phyloP scores from a whole-genome alignment of 768 basidiomycete species.

The Amanita muscaria region DNA sequence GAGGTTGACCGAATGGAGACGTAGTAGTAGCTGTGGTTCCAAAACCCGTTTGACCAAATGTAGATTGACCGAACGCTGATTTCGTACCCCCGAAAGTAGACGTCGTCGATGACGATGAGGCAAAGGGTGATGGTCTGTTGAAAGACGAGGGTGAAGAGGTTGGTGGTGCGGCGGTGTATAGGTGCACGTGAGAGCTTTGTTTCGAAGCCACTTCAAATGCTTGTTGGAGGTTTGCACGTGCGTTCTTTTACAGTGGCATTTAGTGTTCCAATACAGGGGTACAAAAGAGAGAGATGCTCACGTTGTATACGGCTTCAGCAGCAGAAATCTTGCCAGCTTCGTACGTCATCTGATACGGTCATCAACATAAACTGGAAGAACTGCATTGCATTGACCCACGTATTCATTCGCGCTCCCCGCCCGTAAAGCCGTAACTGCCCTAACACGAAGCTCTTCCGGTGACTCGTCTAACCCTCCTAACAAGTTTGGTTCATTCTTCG shows the following conservation, averaged over 20 bases:
- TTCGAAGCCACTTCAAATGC: conserved; percentile 45
- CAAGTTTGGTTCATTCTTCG: conserved; percentile 63
- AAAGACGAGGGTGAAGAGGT: conserved; percentile 20
- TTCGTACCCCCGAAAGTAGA: conserved; percentile 25
- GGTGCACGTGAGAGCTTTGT: too few species aligned
- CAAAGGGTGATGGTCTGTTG: conserved; percentile 15
- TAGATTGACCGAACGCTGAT: conserved; percentile 24
- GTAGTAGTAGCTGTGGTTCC: conserved; percentile 18
- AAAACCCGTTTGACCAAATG: conserved; percentile 29
- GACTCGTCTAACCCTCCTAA: conserved; percentile 63
- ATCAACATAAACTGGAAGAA: not conserved
- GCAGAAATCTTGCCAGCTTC: conserved; percentile 47
- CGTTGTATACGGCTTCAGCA: conserved; percentile 40
- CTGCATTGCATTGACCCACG: conserved; percentile 34
- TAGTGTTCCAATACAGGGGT: not conserved
- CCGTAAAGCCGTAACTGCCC: conserved; percentile 46
- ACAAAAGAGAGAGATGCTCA: conserved; percentile 16
- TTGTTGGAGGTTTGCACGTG: conserved; percentile 37
- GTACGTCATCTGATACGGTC: conserved; percentile 30
- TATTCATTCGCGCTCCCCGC: conserved; percentile 56
- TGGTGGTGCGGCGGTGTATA: conserved; percentile 11
- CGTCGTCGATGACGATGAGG: too few species aligned
- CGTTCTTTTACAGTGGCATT: conserved; percentile 29
- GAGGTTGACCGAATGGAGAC: conserved; percentile 26
- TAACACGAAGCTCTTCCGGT: conserved; percentile 69